phyloP scores from a whole-genome alignment of 129 eudicot species.

The Oenanthe sinensis region DNA sequence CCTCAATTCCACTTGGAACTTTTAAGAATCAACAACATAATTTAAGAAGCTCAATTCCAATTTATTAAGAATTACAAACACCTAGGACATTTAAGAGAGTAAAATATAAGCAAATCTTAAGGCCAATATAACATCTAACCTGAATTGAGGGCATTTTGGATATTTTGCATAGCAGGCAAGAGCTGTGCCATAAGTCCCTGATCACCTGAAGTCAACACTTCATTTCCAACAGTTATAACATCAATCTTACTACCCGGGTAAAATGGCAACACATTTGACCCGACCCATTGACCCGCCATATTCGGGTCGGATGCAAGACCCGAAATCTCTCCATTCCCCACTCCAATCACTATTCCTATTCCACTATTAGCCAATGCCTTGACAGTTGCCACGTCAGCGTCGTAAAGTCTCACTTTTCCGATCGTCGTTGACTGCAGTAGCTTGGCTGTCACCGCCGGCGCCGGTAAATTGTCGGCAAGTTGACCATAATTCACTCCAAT shows the following conservation, averaged over 20 bases:
- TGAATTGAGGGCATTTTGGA: slow-evolving; percentile 89
- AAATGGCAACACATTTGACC: slow-evolving; percentile 56
- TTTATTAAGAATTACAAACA: too few relatives aligned
- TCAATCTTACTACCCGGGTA: slow-evolving; percentile 64
- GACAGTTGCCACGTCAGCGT: slow-evolving; percentile 62
- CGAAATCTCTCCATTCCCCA: slow-evolving; percentile 74
- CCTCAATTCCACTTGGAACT: too few relatives aligned
- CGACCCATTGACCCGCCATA: slow-evolving; percentile 75
- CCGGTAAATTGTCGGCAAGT: slow-evolving; percentile 75
- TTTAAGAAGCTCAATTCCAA: too few relatives aligned
- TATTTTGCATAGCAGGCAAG: slow-evolving; percentile 92
- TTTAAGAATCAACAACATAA: background rate
- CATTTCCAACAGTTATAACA: slow-evolving; percentile 67
- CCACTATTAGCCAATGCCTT: slow-evolving; percentile 68
- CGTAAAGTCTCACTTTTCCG: slow-evolving; percentile 66
- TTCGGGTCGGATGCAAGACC: slow-evolving; percentile 72
- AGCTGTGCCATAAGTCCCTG: slow-evolving; percentile 55
- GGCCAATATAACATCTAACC: slow-evolving; percentile 19
- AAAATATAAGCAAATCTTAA: background rate
- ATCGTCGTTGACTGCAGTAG: slow-evolving; percentile 57
- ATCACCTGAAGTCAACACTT: slow-evolving; percentile 61
- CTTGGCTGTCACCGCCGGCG: slow-evolving; percentile 70
- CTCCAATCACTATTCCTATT: slow-evolving; percentile 72
- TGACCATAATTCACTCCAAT: slow-evolving; percentile 78
- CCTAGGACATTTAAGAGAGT: too few relatives aligned